A percentile compares a stretch with the other conserved stretches of the same genome.
phyloP scores from a whole-genome alignment of 768 basidiomycete species.

The Galerina marginata region DNA sequence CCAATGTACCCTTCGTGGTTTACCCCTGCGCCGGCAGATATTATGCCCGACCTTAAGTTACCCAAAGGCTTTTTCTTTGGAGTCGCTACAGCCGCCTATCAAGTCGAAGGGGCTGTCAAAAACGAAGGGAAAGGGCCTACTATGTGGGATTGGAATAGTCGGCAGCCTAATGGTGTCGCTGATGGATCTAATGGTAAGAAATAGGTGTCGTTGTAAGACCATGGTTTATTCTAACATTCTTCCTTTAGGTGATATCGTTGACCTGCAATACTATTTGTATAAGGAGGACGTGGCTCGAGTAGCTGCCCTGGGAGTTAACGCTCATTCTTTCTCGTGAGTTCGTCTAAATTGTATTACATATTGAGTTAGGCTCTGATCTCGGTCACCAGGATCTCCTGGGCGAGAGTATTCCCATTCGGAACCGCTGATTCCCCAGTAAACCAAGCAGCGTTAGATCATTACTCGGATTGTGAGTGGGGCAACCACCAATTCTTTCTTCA shows the following conservation, averaged over 20 bases:
- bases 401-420: conserved; percentile 55
- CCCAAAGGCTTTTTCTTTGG: conserved; percentile 56
- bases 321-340: conserved; percentile 55
- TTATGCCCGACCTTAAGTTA: conserved; percentile 49
- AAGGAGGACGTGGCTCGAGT: conserved; percentile 56
- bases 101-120: conserved; percentile 58
- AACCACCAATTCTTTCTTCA: neutral
- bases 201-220: no score
- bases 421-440: conserved; percentile 55
- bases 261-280: conserved; percentile 57
- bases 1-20: conserved; percentile 53
- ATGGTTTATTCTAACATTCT: no score
- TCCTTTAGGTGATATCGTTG: conserved; percentile 48
- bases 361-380: neutral
- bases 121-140: conserved; percentile 54
- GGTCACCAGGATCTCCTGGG: conserved; percentile 51
- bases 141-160: conserved; percentile 56
- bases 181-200: conserved; percentile 56
- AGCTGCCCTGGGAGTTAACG: conserved; percentile 55
- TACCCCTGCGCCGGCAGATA: conserved; percentile 46
- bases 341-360: neutral
- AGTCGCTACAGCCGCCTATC: conserved; percentile 57
- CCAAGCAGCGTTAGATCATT: conserved; percentile 49
- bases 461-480: conserved; percentile 42
- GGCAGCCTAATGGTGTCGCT: conserved; percentile 44